These are phyloP conservation scores for Euclidium syriacum DNA, from an alignment of 345 rosid genomes.

Conservation along the genomic window DNA sequence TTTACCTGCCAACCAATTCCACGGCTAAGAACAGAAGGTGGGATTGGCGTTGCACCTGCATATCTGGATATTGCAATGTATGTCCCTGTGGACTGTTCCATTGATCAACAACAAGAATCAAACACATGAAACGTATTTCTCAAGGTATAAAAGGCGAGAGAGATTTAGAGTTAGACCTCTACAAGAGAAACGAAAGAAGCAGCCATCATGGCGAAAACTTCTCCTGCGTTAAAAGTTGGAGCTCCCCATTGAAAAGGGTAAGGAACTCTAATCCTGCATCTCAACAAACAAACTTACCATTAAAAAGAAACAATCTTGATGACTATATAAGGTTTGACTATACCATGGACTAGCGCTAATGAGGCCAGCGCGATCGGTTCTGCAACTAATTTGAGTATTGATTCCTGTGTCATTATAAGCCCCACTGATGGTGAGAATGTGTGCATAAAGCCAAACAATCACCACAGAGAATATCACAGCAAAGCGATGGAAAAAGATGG, in stretches of 20 bases:
- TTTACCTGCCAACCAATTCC: slow-evolving; percentile 97
- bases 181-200: slow-evolving; percentile 81
- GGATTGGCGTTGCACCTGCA: slow-evolving; percentile 90
- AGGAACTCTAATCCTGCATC: slow-evolving; percentile 80
- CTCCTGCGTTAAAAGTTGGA: slow-evolving; percentile 91
- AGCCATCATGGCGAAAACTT: slow-evolving; percentile 88
- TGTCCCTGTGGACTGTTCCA: slow-evolving; percentile 76
- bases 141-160: background rate
- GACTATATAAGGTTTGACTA: background rate
- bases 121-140: background rate
- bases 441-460: slow-evolving; percentile 79
- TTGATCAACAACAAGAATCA: background rate
- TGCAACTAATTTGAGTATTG: slow-evolving; percentile 66
- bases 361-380: slow-evolving; percentile 78
- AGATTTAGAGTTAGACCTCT: slow-evolving; percentile 42
- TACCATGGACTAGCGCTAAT: slow-evolving; percentile 84
- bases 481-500: slow-evolving; percentile 64
- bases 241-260: slow-evolving; percentile 97
- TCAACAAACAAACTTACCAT: background rate
- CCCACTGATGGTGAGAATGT: slow-evolving; percentile 76
- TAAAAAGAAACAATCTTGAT: background rate
- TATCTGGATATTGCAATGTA: slow-evolving; percentile 79
- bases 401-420: slow-evolving; percentile 58
- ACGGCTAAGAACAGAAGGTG: slow-evolving; percentile 89
- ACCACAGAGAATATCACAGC: slow-evolving; percentile 76